phyloP scores from a whole-genome alignment of 179 eudicot species.

The Carnegiea gigantea region DNA sequence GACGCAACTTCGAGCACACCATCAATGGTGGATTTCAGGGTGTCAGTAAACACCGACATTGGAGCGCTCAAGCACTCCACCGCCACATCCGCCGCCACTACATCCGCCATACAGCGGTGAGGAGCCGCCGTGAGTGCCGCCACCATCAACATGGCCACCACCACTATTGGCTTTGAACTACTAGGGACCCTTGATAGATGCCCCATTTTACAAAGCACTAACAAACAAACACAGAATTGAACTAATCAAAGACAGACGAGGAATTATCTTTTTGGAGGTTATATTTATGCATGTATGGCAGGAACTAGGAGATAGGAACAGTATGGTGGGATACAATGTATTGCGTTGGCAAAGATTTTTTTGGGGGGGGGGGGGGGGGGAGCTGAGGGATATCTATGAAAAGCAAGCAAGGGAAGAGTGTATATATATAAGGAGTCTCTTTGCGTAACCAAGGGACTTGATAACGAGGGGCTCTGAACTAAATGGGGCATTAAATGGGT shows the following conservation, averaged over 20 bases:
- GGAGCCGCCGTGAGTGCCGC: slow-evolving; percentile 1
- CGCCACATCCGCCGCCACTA: slow-evolving; percentile 2
- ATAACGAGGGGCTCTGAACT: not conserved
- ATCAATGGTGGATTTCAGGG: slow-evolving; percentile 53
- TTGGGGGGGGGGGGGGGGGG: not conserved
- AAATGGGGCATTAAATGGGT: slow-evolving; percentile 20
- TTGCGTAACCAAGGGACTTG: not conserved
- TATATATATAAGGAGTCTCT: not conserved
- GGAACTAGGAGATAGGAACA: not conserved
- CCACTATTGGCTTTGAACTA: slow-evolving; percentile 4
- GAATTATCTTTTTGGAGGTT: not conserved
- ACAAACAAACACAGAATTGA: not conserved
- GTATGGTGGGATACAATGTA: not conserved
- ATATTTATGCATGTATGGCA: not conserved
- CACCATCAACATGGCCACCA: slow-evolving; percentile 13
- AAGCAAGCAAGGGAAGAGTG: not conserved
- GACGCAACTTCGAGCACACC: slow-evolving; percentile 51
- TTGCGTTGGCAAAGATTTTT: no score
- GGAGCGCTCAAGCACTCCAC: slow-evolving; percentile 55
- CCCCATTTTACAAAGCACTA: not conserved
- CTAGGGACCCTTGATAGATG: not conserved
- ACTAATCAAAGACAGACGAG: not conserved
- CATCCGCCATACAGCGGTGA: not conserved
- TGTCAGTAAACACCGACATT: slow-evolving; percentile 43
- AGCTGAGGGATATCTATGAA: not conserved